These are phyloP conservation scores for Hermanozyma aechmeae DNA, from an alignment of 805 yeast species.

Conservation along the genomic window DNA sequence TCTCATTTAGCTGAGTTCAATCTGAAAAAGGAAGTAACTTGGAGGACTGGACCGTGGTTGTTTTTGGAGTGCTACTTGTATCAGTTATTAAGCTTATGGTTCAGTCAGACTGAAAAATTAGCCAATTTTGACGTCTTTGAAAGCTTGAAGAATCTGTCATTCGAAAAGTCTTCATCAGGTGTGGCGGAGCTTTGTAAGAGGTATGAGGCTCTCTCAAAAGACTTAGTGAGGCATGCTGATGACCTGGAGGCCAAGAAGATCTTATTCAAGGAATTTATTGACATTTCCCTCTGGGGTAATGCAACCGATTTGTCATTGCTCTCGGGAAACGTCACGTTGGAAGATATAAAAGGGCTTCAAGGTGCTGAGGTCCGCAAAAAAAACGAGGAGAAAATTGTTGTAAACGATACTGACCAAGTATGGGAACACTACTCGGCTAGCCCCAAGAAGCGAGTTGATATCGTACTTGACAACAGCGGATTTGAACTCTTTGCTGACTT, in stretches of 20 bases:
- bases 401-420: constrained; percentile 62
- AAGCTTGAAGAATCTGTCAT: constrained; percentile 61
- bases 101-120: constrained; percentile 11
- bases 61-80: constrained; percentile 79
- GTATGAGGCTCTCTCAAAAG: constrained; percentile 28
- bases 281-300: constrained; percentile 94
- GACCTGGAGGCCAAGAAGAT: constrained; percentile 39
- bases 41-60: constrained; percentile 90
- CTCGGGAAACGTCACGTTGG: constrained; percentile 73
- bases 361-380: constrained; percentile 80
- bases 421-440: constrained; percentile 42
- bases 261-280: constrained; percentile 74
- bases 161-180: constrained; percentile 65
- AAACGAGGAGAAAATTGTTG: constrained; percentile 69
- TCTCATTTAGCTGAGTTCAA: constrained; percentile 32
- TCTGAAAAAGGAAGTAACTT: constrained; percentile 31
- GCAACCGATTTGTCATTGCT: constrained; percentile 90
- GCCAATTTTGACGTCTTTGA: constrained; percentile 62
- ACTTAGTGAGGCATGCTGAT: constrained; percentile 8
- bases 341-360: constrained; percentile 85
- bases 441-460: constrained; percentile 50
- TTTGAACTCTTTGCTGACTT: constrained; percentile 90
- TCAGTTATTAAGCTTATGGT: constrained; percentile 46
- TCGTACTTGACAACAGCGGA: constrained; percentile 89
- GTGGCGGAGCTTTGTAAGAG: constrained; percentile 74